Conservation (phyloP, 129 eudicot species). For the Dittrichia graveolens region DNA sequence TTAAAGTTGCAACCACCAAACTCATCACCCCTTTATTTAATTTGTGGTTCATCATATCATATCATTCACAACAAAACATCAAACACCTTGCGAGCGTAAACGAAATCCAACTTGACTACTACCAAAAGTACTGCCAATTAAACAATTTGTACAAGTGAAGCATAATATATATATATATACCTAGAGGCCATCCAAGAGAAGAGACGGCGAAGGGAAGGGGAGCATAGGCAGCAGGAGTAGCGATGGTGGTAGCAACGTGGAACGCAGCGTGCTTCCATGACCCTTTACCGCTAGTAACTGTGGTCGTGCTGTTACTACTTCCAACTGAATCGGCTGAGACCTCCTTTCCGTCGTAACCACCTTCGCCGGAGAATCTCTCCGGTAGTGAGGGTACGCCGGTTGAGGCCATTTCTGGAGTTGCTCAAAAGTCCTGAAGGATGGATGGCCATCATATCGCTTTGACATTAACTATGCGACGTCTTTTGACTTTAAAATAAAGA, state of each 20-base stretch:
- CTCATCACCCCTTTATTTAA: slow-evolving; percentile 55
- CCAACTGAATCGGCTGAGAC: neutral
- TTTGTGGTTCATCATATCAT: slow-evolving; percentile 1
- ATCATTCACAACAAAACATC: slow-evolving; percentile 4
- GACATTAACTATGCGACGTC: slow-evolving; percentile 23
- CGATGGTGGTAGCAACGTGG: slow-evolving; percentile 67
- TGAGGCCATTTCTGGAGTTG: slow-evolving; percentile 24
- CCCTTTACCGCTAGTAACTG: slow-evolving; percentile 25
- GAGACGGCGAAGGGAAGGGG: slow-evolving; percentile 60
- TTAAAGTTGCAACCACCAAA: slow-evolving; percentile 53
- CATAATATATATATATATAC: slow-evolving; percentile 15
- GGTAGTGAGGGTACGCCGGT: neutral
- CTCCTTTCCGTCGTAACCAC: slow-evolving; percentile 14
- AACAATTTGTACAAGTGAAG: neutral
- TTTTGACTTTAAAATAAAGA: neutral
- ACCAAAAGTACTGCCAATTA: neutral
- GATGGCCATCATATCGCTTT: slow-evolving; percentile 10
- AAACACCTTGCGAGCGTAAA: slow-evolving; percentile 23
- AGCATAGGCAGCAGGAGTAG: slow-evolving; percentile 72
- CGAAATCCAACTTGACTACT: slow-evolving; percentile 1
- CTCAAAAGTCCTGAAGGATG: slow-evolving; percentile 17
- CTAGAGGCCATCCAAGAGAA: slow-evolving; percentile 66
- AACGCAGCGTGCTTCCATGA: slow-evolving; percentile 68
- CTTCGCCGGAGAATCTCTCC: neutral
- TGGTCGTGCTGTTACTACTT: neutral